Evolutionary conservation across 805 yeast species (phyloP), one percentile per base, ranked within the genome.

Genomic region (Nakazawaea holstii): DNA sequence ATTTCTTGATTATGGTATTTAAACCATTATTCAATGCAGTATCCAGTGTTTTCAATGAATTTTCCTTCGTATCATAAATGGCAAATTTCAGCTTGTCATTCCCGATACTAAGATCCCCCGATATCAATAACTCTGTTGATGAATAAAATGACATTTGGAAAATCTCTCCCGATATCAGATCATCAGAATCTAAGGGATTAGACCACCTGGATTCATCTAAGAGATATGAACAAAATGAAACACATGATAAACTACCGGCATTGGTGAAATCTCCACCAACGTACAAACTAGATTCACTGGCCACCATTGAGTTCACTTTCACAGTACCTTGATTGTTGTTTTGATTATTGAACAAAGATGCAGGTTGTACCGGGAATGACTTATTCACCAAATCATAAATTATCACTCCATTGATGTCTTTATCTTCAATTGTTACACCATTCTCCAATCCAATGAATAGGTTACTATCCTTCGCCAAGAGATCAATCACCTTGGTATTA

Each of bases 201-300:
- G 65, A 63, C 87, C 95, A 84, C 17, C 81, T 66, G 0, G 76
- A 66, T 30, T 71, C 68, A 3, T 64, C 59, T 51, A 80, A 61
- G 55, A 83, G 82, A 59, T 77, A 87, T 32, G 83, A 65, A 60
- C 97, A 90, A 33, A 91, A 62, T 1, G 79, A 74, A 2, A 69
- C 61, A 63, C 96, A 90, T 26, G 66, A 62, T 30, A 74, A 64
- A 4, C 77, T 66, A 0, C 84, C 82, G 1, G 86, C 82, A 17
- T 69, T 60, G 17, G 71, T 74, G 59, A 87, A 89, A 38, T 75
- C 70, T 24, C 97, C 97, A 35, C 86, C 96, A 10, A 87, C 87
- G 15, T 69, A 55, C 28, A 70, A 67, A 28, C 62, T 65, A 24
- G 67, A 68, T 30, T 73, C 70, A 31, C 67, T 66, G 14, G 73